Evolutionary conservation across 2,329 filamentous ascomycete genomes (phyloP).

Genomic region (Pseudopithomyces maydicus): DNA sequence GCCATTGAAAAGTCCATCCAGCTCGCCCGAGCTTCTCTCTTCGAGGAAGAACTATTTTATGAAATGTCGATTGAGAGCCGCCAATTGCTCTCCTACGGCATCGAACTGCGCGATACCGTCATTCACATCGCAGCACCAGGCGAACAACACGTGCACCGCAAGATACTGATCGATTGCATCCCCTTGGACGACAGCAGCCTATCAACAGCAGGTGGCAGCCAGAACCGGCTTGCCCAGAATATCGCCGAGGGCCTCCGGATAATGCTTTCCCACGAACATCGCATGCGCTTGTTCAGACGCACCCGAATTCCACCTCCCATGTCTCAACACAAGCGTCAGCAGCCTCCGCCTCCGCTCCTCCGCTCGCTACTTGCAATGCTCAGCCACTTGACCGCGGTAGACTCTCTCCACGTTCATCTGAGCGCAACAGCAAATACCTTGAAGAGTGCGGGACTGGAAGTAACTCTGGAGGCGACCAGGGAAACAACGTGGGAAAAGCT

Average conservation of each 20-base stretch:
- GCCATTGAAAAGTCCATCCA: conserved; percentile 71
- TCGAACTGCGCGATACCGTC: conserved; percentile 62
- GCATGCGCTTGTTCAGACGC: conserved; percentile 72
- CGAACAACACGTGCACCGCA: conserved; percentile 54
- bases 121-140: conserved; percentile 41
- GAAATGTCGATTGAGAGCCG: conserved; percentile 85
- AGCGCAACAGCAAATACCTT: conserved; percentile 23
- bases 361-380: conserved; percentile 62
- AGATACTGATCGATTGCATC: conserved; percentile 71
- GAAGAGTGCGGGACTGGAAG: conserved; percentile 33
- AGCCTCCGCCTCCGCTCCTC: conserved; percentile 61
- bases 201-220: conserved; percentile 27
- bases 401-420: conserved; percentile 43
- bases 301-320: conserved; percentile 67
- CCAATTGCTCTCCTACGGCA: conserved; percentile 70
- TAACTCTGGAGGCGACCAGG: conserved; percentile 28
- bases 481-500: conserved; percentile 36
- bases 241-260: conserved; percentile 73
- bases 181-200: conserved; percentile 57
- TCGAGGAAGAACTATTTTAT: conserved; percentile 86
- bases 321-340: conserved; percentile 54
- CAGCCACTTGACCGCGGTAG: conserved; percentile 52
- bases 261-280: conserved; percentile 78
- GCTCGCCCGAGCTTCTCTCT: conserved; percentile 77
- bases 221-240: conserved; percentile 63